phyloP scores from a whole-genome alignment of 2,329 filamentous ascomycete genomes.

The Colletotrichum sp. region DNA sequence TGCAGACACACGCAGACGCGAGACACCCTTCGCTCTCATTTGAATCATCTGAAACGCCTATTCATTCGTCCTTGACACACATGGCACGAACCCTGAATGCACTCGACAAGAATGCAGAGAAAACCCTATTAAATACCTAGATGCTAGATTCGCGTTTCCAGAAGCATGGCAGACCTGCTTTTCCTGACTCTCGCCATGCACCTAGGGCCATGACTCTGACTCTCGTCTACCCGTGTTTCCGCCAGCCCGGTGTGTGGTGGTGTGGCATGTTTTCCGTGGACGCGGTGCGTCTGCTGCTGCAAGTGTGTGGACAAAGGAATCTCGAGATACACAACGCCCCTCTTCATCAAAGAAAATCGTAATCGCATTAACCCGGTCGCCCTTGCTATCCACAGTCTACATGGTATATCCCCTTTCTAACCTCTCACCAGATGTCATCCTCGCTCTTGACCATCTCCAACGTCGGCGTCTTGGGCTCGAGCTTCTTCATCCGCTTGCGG shows the following conservation, averaged over 20 bases:
- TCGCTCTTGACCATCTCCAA: conserved; percentile 64
- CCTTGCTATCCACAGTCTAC: conserved; percentile 12
- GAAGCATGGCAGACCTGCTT: neutral
- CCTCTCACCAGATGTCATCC: conserved; percentile 67
- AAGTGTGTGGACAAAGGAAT: neutral
- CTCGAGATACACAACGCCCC: neutral
- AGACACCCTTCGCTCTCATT: neutral
- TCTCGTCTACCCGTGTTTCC: neutral
- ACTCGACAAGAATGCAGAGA: neutral
- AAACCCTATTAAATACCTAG: conserved; percentile 10
- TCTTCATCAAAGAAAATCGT: neutral
- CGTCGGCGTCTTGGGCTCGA: conserved; percentile 68
- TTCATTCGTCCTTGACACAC: conserved; percentile 1
- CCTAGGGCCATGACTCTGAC: neutral
- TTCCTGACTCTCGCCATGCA: neutral
- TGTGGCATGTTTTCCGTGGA: neutral
- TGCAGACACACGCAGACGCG: neutral
- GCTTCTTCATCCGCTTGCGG: conserved; percentile 69
- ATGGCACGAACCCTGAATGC: conserved; percentile 6
- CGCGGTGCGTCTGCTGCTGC: neutral
- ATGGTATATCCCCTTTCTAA: conserved; percentile 14
- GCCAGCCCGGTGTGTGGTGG: neutral
- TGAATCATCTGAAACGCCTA: conserved; percentile 12
- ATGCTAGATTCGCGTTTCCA: conserved; percentile 2
- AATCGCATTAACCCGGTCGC: conserved; percentile 16